Percentiles rank a stretch among this genome's conserved stretches.
These are phyloP conservation scores for Rhododendron molle DNA, from an alignment of 148 eudicot genomes.

Conservation along the genomic window DNA sequence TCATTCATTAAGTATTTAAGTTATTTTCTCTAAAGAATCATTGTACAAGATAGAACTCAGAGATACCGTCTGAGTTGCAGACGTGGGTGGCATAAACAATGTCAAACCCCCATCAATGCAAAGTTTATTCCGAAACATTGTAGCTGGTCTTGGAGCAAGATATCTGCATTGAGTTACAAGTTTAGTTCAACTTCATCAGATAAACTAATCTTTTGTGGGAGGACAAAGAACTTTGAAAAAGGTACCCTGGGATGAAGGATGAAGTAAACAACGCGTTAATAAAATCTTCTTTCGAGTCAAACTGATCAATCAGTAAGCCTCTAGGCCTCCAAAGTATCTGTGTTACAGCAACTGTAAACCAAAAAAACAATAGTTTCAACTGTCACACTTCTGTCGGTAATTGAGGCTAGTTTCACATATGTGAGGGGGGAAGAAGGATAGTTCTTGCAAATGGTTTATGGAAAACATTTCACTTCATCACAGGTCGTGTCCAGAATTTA, in stretches of 20 bases:
- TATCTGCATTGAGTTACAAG: constrained; percentile 45
- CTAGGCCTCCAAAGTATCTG: constrained; percentile 93
- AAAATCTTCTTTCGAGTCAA: constrained; percentile 94
- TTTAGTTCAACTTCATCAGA: constrained; percentile 9
- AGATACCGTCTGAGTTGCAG: constrained; percentile 83
- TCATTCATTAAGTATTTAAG: background rate
- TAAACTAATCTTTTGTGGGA: background rate
- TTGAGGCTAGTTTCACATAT: background rate
- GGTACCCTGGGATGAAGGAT: constrained; percentile 94
- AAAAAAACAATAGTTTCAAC: constrained; percentile 10
- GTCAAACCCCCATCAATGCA: constrained; percentile 98
- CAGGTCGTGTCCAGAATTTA: background rate
- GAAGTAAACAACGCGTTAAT: constrained; percentile 89
- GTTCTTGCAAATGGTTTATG: background rate
- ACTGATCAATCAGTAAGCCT: constrained; percentile 87
- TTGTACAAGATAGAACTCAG: background rate
- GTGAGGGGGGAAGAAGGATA: background rate
- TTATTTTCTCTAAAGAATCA: background rate
- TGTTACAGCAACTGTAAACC: constrained; percentile 77
- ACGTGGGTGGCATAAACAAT: constrained; percentile 95
- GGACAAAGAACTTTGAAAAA: background rate
- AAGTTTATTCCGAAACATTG: constrained; percentile 80
- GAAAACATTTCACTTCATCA: background rate
- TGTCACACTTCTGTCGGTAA: background rate
- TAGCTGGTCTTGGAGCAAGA: constrained; percentile 97